Evolutionary conservation across 768 basidiomycete genomes (phyloP), one percentile per base, ranked within the genome.

Genomic region (Imleria badia): DNA sequence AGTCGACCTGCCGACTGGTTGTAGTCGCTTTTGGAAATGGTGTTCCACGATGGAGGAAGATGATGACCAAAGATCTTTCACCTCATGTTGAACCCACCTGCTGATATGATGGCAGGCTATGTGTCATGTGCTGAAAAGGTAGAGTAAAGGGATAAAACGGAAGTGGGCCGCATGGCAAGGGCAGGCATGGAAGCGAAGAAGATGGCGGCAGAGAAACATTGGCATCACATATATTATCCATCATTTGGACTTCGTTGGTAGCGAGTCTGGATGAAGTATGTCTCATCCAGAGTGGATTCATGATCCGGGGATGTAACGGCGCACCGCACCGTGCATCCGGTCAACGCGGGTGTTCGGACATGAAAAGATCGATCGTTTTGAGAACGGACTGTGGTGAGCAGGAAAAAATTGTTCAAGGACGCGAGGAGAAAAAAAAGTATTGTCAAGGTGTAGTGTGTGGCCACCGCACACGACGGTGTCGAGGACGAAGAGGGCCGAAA

Each of bases 11-110:
- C n/a, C n/a, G n/a, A n/a, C n/a, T n/a, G n/a, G n/a, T n/a, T n/a
- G n/a, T n/a, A 52, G 43, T 61, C 60, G 42, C 6, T 55, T 64
- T 54, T 60, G 52, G 67, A 49, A 67, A 66, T 46, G 49, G 54
- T 44, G 50, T 62, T 60, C 60, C 59, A n/a, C n/a, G n/a, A 66
- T 36, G 48, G 42, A 49, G 48, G 55, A 58, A 49, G 35, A 54
- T 53, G 63, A 62, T 64, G 61, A n/a, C n/a, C 62, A 70, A 59
- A 66, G 64, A 65, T 58, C 45, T n/a, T 65, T 58, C 54, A 68
- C 69, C 69, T 70, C 69, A 61, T 71, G 69, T 59, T 56, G 33
- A n/a, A 59, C 60, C n/a, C 70, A 70, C 69, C 53, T 66, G 58
- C 45, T 64, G 67, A 68, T 68, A 60, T 58, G 66, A 60, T 56